Evolutionary conservation across 306 rosid species (phyloP).

Genomic region (Glycine latifolia): DNA sequence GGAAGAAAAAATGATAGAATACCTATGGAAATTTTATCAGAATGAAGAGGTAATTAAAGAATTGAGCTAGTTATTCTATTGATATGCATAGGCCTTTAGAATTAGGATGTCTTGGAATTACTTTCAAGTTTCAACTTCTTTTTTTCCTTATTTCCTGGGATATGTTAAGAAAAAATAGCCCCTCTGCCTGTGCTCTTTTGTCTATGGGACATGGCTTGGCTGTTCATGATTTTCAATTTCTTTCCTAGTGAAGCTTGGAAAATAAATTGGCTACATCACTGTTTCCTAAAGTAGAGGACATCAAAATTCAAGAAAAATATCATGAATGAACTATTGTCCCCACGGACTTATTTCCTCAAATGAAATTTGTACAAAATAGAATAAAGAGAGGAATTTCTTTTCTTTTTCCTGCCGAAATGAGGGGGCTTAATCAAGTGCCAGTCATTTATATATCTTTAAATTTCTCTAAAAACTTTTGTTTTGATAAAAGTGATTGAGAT

Average conservation of each 20-base stretch:
- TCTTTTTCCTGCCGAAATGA: slow-evolving; percentile 8
- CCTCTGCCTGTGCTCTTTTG: not conserved
- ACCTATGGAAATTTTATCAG: slow-evolving; percentile 68
- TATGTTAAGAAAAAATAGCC: not conserved
- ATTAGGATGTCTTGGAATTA: slow-evolving; percentile 36
- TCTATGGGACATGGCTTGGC: not conserved
- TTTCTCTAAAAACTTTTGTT: slow-evolving; percentile 9
- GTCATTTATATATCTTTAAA: slow-evolving; percentile 15
- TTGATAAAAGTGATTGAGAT: slow-evolving; percentile 1
- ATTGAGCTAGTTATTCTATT: slow-evolving; percentile 28
- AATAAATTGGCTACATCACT: slow-evolving; percentile 17
- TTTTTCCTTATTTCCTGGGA: slow-evolving; percentile 22
- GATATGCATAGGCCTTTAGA: slow-evolving; percentile 11
- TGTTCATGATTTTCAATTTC: slow-evolving; percentile 31
- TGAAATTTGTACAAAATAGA: not conserved
- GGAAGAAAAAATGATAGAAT: slow-evolving; percentile 64
- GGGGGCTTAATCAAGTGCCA: slow-evolving; percentile 23
- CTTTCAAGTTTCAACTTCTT: not conserved
- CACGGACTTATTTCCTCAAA: not conserved
- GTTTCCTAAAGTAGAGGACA: not conserved
- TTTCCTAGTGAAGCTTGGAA: not conserved
- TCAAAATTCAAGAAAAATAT: slow-evolving; percentile 18
- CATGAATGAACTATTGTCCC: not conserved
- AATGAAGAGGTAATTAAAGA: slow-evolving; percentile 66
- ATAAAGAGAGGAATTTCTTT: not conserved